A percentile compares a stretch with the other conserved stretches of the same genome.
These are phyloP conservation scores for Psophocarpus tetragonolobus DNA, from an alignment of 306 rosid species.

Conservation along the genomic window DNA sequence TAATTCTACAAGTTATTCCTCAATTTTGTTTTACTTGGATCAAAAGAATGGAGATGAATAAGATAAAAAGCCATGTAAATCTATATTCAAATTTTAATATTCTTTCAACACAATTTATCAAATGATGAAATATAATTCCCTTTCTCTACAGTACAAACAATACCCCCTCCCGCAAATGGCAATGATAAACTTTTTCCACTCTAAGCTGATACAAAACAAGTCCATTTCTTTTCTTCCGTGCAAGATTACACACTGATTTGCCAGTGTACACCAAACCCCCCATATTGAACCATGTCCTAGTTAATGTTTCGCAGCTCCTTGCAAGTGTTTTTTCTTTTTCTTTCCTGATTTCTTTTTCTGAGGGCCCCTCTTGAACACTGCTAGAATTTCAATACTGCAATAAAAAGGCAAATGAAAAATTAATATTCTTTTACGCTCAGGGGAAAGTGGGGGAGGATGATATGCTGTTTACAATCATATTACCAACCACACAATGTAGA, in stretches of 20 bases:
- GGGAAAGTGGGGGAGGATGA: background rate
- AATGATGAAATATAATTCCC: constrained; percentile 21
- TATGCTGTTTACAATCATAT: background rate
- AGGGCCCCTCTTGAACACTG: constrained; percentile 71
- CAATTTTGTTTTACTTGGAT: constrained; percentile 46
- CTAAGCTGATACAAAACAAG: constrained; percentile 19
- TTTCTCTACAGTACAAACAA: constrained; percentile 20
- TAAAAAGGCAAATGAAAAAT: constrained; percentile 31
- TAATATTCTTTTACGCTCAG: background rate
- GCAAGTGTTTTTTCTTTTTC: constrained; percentile 67
- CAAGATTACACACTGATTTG: constrained; percentile 12
- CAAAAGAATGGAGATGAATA: constrained; percentile 39
- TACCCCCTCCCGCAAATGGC: background rate
- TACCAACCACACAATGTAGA: background rate
- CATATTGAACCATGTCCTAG: constrained; percentile 5
- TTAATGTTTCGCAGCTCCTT: constrained; percentile 32
- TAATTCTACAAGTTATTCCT: constrained; percentile 31
- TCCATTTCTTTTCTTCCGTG: constrained; percentile 19
- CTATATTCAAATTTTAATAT: constrained; percentile 44
- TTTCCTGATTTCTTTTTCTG: constrained; percentile 67
- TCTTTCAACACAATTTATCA: constrained; percentile 41
- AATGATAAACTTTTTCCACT: background rate
- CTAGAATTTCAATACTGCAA: constrained; percentile 85
- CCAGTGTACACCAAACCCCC: background rate
- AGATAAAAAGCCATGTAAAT: constrained; percentile 34